Conservation (phyloP, 257 asterid genomes). For the Parsonsia alboflavescens region DNA sequence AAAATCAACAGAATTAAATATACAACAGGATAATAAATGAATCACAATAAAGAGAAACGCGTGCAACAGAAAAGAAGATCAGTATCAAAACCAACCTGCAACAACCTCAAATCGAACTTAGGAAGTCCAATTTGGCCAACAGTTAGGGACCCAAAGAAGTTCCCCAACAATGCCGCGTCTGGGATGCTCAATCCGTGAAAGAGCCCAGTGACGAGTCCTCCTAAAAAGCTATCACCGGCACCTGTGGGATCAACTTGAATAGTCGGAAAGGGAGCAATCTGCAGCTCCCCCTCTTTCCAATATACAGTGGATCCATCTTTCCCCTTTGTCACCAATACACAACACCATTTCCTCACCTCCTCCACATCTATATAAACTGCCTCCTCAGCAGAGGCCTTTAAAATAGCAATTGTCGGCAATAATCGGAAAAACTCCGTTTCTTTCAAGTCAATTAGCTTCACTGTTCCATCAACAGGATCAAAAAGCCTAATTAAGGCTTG, state of each 20-base stretch:
- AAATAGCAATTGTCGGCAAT: conserved; percentile 54
- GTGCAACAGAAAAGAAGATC: neutral
- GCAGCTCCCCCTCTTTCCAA: conserved; percentile 49
- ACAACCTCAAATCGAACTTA: conserved; percentile 49
- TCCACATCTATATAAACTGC: conserved; percentile 64
- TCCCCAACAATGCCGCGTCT: conserved; percentile 89
- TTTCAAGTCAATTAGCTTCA: conserved; percentile 46
- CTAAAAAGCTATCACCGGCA: conserved; percentile 93
- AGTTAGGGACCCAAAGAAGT: conserved; percentile 82
- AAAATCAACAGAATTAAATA: conserved; percentile 10
- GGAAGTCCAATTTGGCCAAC: conserved; percentile 82
- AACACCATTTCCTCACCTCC: conserved; percentile 60
- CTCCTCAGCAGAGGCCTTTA: conserved; percentile 88
- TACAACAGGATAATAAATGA: neutral
- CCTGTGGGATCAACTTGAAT: conserved; percentile 95
- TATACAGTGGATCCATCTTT: conserved; percentile 74
- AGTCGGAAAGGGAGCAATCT: conserved; percentile 61
- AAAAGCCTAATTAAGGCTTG: conserved; percentile 77
- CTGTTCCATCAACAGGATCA: conserved; percentile 63
- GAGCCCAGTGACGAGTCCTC: conserved; percentile 82
- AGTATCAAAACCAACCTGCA: conserved; percentile 55
- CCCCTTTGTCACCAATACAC: conserved; percentile 90
- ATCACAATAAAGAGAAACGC: neutral
- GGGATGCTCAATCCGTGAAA: conserved; percentile 64
- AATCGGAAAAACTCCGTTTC: conserved; percentile 57